Conservation (phyloP, 2,329 filamentous ascomycete genomes). For the Neonectria sp. region DNA sequence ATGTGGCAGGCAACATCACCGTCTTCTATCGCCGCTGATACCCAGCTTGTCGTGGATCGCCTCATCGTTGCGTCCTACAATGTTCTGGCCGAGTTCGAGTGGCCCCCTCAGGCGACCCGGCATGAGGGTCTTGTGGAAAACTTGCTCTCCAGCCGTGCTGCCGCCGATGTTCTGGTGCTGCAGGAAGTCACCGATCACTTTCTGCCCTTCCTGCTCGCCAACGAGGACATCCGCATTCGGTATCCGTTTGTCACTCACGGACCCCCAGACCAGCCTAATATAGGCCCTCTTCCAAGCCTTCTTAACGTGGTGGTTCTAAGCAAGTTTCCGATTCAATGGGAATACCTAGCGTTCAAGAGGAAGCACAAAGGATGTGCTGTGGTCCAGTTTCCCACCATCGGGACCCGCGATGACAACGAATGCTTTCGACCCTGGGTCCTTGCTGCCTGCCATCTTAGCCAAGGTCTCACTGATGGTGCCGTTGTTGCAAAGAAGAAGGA, state of each 20-base stretch:
- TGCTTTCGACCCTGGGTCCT: slow-evolving; percentile 61
- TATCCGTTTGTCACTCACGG: slow-evolving; percentile 73
- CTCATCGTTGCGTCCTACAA: slow-evolving; percentile 67
- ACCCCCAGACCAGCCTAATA: slow-evolving; percentile 65
- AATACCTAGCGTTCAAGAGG: slow-evolving; percentile 65
- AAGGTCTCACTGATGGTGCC: slow-evolving; percentile 72
- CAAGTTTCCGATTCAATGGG: slow-evolving; percentile 69
- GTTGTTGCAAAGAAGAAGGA: slow-evolving; percentile 71
- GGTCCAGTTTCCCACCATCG: slow-evolving; percentile 56
- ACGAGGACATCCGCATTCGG: slow-evolving; percentile 59
- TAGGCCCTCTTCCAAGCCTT: slow-evolving; percentile 71
- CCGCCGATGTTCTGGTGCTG: slow-evolving; percentile 66
- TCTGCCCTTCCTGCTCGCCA: slow-evolving; percentile 67
- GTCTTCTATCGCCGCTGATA: not conserved
- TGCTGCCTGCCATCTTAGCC: slow-evolving; percentile 73
- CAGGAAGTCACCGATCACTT: slow-evolving; percentile 78
- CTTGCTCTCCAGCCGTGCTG: slow-evolving; percentile 58
- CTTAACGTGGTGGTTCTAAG: slow-evolving; percentile 75
- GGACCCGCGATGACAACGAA: slow-evolving; percentile 20
- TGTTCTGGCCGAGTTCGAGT: slow-evolving; percentile 66
- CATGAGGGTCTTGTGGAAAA: slow-evolving; percentile 61
- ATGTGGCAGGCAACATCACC: slow-evolving; percentile 24
- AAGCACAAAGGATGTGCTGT: slow-evolving; percentile 73
- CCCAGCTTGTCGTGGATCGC: slow-evolving; percentile 28
- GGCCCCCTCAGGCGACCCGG: slow-evolving; percentile 59